A percentile compares a stretch with the other conserved stretches of the same genome.
phyloP scores from a whole-genome alignment of 805 yeast species.

The Spathaspora boniae region DNA sequence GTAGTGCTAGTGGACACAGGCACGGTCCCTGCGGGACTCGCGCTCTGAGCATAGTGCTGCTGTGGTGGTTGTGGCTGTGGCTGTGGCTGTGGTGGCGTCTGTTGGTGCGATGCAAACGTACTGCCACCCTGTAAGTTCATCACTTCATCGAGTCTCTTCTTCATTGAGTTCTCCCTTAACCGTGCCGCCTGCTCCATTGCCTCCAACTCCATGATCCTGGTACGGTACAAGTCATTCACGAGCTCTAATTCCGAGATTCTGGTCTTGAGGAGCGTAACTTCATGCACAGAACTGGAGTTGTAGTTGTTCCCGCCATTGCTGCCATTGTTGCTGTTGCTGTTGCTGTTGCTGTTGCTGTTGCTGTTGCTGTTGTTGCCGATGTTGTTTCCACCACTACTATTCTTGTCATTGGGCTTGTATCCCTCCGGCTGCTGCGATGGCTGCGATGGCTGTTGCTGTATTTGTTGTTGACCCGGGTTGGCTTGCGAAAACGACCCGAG shows the following conservation, averaged over 20 bases:
- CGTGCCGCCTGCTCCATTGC: constrained; percentile 57
- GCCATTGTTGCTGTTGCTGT: constrained; percentile 12
- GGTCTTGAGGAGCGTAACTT: constrained; percentile 52
- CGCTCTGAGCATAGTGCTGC: no score
- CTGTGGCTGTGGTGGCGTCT: neutral
- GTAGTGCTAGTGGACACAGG: no score
- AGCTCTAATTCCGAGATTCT: constrained; percentile 84
- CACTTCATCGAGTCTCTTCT: constrained; percentile 46
- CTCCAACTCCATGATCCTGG: constrained; percentile 81
- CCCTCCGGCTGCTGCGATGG: constrained; percentile 3
- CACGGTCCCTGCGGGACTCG: constrained; percentile 4
- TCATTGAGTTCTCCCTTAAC: constrained; percentile 45
- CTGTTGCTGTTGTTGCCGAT: constrained; percentile 9
- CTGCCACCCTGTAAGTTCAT: constrained; percentile 9
- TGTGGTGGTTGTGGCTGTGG: neutral
- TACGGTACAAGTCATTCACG: constrained; percentile 82
- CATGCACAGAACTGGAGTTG: constrained; percentile 18
- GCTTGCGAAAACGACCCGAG: constrained; percentile 1
- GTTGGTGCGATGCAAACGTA: constrained; percentile 1
- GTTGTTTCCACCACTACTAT: constrained; percentile 8
- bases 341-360: constrained; percentile 7
- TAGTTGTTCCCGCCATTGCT: constrained; percentile 11
- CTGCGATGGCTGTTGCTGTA: constrained; percentile 9
- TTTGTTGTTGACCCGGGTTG: constrained; percentile 2
- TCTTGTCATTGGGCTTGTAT: constrained; percentile 7